These are phyloP conservation scores for Phaeoacremonium minimum DNA, from an alignment of 2,329 filamentous ascomycete species.

Conservation along the genomic window DNA sequence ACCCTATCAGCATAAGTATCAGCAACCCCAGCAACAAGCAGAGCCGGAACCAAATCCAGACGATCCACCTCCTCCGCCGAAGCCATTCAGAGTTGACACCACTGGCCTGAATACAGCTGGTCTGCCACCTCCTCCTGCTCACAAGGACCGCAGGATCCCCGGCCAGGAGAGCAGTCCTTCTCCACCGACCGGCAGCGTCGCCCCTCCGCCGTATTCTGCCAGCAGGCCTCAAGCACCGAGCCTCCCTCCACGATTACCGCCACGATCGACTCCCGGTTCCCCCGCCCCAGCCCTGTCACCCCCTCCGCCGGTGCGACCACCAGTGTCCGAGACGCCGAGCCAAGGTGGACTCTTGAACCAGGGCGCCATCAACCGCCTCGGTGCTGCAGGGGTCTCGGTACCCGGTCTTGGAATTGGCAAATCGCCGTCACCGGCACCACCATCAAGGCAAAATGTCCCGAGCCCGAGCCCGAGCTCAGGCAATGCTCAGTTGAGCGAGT, in stretches of 20 bases:
- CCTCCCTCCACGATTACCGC: conserved; percentile 64
- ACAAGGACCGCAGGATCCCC: too few relatives aligned
- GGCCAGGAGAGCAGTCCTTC: conserved; percentile 40
- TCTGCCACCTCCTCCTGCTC: too few relatives aligned
- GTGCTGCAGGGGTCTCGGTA: conserved; percentile 72
- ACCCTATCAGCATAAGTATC: conserved; percentile 11
- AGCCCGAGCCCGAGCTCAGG: background rate
- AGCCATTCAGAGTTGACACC: conserved; percentile 66
- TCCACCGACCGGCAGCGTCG: conserved; percentile 21
- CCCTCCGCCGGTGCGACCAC: conserved; percentile 15
- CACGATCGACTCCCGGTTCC: conserved; percentile 34
- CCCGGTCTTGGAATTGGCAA: conserved; percentile 70
- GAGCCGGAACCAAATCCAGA: conserved; percentile 22
- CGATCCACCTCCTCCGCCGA: conserved; percentile 43
- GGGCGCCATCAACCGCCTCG: conserved; percentile 61
- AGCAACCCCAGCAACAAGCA: conserved; percentile 12
- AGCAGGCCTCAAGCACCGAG: conserved; percentile 52
- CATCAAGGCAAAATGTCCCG: conserved; percentile 10
- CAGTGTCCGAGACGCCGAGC: conserved; percentile 8
- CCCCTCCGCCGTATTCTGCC: conserved; percentile 17
- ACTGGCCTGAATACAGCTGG: conserved; percentile 66
- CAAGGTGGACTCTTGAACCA: conserved; percentile 36
- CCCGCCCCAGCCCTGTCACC: conserved; percentile 36
- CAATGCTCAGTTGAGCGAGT: conserved; percentile 52
- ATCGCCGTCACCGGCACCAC: conserved; percentile 15